Percentiles rank a stretch among this genome's conserved stretches.
Evolutionary conservation across 2,329 filamentous ascomycete genomes (phyloP).

Genomic region (Amauroascus verrucosus): DNA sequence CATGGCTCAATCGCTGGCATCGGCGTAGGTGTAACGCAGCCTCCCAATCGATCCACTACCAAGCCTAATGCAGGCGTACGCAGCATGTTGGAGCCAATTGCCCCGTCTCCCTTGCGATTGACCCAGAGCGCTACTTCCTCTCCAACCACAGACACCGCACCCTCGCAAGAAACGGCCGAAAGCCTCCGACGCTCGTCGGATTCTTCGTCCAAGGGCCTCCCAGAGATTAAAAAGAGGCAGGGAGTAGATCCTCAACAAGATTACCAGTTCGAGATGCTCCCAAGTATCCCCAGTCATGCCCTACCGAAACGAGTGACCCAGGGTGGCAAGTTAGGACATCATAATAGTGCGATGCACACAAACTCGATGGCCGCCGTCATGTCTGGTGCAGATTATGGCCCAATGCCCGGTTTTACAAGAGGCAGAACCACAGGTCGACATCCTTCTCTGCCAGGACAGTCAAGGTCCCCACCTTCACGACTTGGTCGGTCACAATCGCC

Average conservation of each 20-base stretch:
- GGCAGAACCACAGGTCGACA: slow-evolving; percentile 32
- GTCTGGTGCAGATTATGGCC: slow-evolving; percentile 31
- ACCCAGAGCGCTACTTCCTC: slow-evolving; percentile 26
- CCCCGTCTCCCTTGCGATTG: slow-evolving; percentile 27
- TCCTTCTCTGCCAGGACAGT: slow-evolving; percentile 32
- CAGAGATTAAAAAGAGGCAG: slow-evolving; percentile 18
- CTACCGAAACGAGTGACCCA: slow-evolving; percentile 36
- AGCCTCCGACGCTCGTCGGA: slow-evolving; percentile 29
- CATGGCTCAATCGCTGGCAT: slow-evolving; percentile 34
- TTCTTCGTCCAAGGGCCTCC: slow-evolving; percentile 19
- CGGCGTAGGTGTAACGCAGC: slow-evolving; percentile 27
- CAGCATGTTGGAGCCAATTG: slow-evolving; percentile 32
- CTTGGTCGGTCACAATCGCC: slow-evolving; percentile 28
- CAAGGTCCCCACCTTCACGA: slow-evolving; percentile 22
- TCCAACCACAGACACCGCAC: slow-evolving; percentile 24
- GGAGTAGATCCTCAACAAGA: slow-evolving; percentile 24
- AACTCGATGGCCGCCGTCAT: slow-evolving; percentile 41
- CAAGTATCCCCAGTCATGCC: slow-evolving; percentile 33
- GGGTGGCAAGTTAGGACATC: slow-evolving; percentile 30
- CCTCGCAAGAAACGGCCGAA: slow-evolving; percentile 28
- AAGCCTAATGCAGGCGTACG: slow-evolving; percentile 16
- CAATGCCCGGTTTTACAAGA: slow-evolving; percentile 28
- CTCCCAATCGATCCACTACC: slow-evolving; percentile 18
- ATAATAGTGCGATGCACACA: slow-evolving; percentile 20
- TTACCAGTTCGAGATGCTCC: slow-evolving; percentile 39